A percentile compares a stretch with the other conserved stretches of the same genome.
Evolutionary conservation across 2,329 filamentous ascomycete species (phyloP).

Genomic region (Ascochyta clinopodiicola): DNA sequence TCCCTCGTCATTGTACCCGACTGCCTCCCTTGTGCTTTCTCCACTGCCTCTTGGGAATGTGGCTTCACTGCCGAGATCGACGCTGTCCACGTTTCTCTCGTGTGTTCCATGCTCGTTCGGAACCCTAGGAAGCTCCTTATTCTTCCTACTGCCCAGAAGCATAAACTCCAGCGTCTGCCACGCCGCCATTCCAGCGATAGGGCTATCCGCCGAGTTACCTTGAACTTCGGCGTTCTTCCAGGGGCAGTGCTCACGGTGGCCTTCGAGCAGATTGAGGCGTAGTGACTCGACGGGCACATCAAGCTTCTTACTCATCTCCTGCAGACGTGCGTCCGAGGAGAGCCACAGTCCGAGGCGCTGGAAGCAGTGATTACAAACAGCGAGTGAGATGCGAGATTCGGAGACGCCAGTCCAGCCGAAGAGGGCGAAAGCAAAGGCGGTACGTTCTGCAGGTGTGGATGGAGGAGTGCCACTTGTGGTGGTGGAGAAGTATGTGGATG

Average conservation of each 20-base stretch:
- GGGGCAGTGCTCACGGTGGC: conserved; percentile 50
- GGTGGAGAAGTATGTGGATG: conserved; percentile 30
- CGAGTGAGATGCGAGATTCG: conserved; percentile 71
- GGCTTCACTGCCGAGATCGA: conserved; percentile 34
- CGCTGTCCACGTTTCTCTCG: conserved; percentile 27
- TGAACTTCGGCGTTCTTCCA: conserved; percentile 49
- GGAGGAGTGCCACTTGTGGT: conserved; percentile 14
- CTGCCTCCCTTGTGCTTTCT: background rate
- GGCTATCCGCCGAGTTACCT: conserved; percentile 37
- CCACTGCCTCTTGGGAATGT: conserved; percentile 18
- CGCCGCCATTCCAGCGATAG: conserved; percentile 41
- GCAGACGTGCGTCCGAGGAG: conserved; percentile 60
- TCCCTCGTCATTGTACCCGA: conserved; percentile 21
- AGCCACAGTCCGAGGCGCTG: conserved; percentile 92
- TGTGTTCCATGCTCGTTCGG: conserved; percentile 2
- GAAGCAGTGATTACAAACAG: conserved; percentile 84
- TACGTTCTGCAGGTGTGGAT: conserved; percentile 29
- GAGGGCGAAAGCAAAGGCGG: conserved; percentile 47
- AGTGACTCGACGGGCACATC: conserved; percentile 38
- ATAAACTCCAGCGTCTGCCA: conserved; percentile 48
- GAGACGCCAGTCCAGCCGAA: conserved; percentile 61
- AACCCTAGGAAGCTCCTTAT: background rate
- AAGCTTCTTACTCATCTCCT: conserved; percentile 44
- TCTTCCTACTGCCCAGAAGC: conserved; percentile 21
- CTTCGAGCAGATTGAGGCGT: conserved; percentile 46